phyloP scores from a whole-genome alignment of 441 rosid species.

The Codiaeum variegatum region DNA sequence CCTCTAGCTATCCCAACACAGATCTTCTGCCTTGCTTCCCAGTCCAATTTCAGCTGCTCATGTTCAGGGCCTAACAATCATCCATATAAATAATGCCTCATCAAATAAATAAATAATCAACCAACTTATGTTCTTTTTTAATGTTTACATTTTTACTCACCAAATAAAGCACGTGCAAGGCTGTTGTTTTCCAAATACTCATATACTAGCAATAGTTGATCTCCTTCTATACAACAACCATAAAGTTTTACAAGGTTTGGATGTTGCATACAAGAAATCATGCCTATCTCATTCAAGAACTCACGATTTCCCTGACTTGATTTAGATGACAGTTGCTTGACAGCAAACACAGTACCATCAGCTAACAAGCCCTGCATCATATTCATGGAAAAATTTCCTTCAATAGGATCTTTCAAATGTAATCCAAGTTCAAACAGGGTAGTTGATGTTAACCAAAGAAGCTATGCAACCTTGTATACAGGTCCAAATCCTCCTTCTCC shows the following conservation, averaged over 20 bases:
- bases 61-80: conserved; percentile 24
- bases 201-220: conserved; percentile 41
- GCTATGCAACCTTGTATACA: conserved; percentile 13
- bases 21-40: conserved; percentile 55
- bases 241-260: conserved; percentile 47
- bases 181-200: conserved; percentile 54
- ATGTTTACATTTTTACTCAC: conserved; percentile 17
- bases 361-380: conserved; percentile 46
- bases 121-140: background rate
- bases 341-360: conserved; percentile 57
- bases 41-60: conserved; percentile 44
- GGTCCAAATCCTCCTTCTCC: conserved; percentile 28
- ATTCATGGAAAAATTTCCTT: background rate
- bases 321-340: conserved; percentile 70
- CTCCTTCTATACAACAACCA: conserved; percentile 49
- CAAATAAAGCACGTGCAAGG: conserved; percentile 40
- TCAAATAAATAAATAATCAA: conserved; percentile 14
- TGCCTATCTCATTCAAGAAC: conserved; percentile 64
- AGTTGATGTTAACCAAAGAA: background rate
- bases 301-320: conserved; percentile 74
- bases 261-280: conserved; percentile 47
- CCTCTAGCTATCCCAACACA: conserved; percentile 63
- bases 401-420: background rate
- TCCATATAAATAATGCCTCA: conserved; percentile 5
- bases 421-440: background rate